Conservation (phyloP, 2,329 filamentous ascomycete species). For the Leptographium galeiforme region DNA sequence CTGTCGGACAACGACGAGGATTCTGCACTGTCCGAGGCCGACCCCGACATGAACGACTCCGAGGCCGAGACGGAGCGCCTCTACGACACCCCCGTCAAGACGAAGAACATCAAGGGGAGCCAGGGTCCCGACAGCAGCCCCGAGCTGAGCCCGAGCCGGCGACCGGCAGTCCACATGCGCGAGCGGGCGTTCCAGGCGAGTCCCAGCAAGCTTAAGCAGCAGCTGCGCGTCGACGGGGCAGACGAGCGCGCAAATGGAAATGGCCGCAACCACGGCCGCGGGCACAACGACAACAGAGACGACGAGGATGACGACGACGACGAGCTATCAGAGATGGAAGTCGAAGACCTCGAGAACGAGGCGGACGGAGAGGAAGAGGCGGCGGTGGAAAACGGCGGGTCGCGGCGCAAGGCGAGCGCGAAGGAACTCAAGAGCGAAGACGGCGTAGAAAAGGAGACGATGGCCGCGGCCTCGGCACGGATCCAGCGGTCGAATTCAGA, state of each 20-base stretch:
- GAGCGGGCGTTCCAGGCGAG: constrained; percentile 25
- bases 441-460: constrained; percentile 15
- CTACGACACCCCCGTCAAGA: constrained; percentile 68
- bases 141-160: constrained; percentile 39
- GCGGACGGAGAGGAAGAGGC: constrained; percentile 16
- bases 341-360: constrained; percentile 21
- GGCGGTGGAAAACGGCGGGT: constrained; percentile 2
- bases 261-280: neutral
- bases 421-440: constrained; percentile 14
- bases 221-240: constrained; percentile 25
- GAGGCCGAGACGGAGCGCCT: constrained; percentile 92
- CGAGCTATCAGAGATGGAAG: constrained; percentile 15
- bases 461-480: neutral
- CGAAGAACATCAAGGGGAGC: constrained; percentile 18
- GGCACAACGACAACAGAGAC: constrained; percentile 21
- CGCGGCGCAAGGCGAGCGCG: constrained; percentile 15
- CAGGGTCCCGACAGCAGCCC: constrained; percentile 30
- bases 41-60: constrained; percentile 41
- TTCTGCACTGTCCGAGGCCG: constrained; percentile 39
- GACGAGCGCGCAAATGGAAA: constrained; percentile 10
- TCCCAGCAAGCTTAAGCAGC: constrained; percentile 62
- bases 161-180: constrained; percentile 2
- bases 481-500: constrained; percentile 17
- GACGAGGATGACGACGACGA: constrained; percentile 20
- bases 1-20: constrained; percentile 19